Evolutionary conservation across 345 rosid species (phyloP), one percentile per base, ranked within the genome.

Genomic region (Aegle marmelos): DNA sequence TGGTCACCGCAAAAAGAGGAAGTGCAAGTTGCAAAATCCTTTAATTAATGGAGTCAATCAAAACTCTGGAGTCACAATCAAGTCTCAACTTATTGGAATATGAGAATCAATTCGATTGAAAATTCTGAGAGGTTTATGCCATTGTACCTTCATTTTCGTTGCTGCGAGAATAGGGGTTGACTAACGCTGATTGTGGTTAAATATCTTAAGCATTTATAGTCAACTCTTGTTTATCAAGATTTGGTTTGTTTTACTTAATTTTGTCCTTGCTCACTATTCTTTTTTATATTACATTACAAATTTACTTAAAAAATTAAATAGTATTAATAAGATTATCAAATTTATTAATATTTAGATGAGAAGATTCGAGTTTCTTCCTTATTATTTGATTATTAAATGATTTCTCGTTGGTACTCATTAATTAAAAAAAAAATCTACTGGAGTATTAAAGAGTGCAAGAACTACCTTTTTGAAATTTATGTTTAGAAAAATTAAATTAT

Each of bases 11-110:
- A 75, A 9, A 34, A 17, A 37, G 31, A 6, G 31, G 31, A 70
- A 70, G 19, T 73, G 76, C 79, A 77, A 82, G 78, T 76, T 54
- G 84, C 56, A 74, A 41, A 61, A 53, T 30, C 24, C 31, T 73
- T 45, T 45, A 11, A 11, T n/a, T 39, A 69, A 34, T 33, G 72
- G 69, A 81, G 79, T 82, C 85, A 74, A 74, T 19, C 2, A 31
- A 19, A 54, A 19, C 24, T 1, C 1, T 53, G 70, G 77, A 79
- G 79, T 77, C 77, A 34, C 25, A 16, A 33, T 13, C 66, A 73
- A 66, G 27, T 8, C 7, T 56, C 66, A 61, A 37, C 41, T 11
- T 62, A 72, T 74, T 50, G 54, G 72, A 59, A 50, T 53, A 50
- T 34, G 57, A 14, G 79, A 82, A 79, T 77, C 62, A 24, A 25